Base-by-base conservation (phyloP, 1,284 basidiomycete genomes). In the Meripilus lineatus region DNA sequence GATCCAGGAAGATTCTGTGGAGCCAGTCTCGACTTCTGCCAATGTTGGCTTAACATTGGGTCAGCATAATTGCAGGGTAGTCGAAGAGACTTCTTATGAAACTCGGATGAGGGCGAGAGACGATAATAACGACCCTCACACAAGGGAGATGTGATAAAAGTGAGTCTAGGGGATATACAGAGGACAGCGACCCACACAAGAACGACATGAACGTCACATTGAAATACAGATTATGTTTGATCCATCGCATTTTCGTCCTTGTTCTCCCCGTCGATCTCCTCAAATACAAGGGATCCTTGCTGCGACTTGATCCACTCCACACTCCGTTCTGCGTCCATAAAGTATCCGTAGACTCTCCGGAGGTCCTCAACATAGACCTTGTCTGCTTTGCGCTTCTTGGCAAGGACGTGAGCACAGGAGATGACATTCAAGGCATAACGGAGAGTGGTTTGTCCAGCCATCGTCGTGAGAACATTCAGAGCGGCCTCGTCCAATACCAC, bases 321-420 rank as follows among this genome's bases (percentile, higher is more conserved):
- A 55, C 90, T 94, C 50, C 95, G 74, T 66, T 93, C 93, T 60
- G 96, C 94, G 62, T 99, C 94, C 71, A 93, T 84, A 68, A 98
- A 99, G 61, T 91, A 93, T 37, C 74, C 74, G 61, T 96, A 97
- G 4, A 85, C 89, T 45, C 86, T 72, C 32, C 86, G 72, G 38
- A 98, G 74, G 62, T 96, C 93, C 42, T 87, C 83, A 1, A 90
- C 84, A 38, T 87, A 87, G 8, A 96, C 90, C 22, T 73, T 58
- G 58, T 81, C 71, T 14, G 80, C 72, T 60, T 90, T 94, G 37
- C 93, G 77, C 59, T 92, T 86, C 51, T 77, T 75, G 2, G 93
- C 87, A 3, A 94, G 71, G 37, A 94, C 77, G 54, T 89, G 83
- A 1, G 86, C 90, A 28, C 90, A 93, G 2, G 93, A 92, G 52